Conservation (phyloP, 306 rosid species). For the Calophaca sinica region DNA sequence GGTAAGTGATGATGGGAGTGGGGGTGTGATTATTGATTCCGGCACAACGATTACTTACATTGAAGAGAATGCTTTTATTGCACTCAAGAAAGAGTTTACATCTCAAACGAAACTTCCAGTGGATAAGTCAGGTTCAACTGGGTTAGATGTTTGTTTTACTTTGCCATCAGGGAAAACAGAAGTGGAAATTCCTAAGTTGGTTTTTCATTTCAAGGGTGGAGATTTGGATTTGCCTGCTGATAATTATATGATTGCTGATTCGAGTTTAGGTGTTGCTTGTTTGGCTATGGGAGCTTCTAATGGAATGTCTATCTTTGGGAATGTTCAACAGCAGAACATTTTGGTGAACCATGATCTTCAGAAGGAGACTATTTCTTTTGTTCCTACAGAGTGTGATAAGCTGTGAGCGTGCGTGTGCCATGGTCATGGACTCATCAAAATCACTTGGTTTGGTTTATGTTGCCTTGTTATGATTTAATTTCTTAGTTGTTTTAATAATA, state of each 20-base stretch:
- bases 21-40: slow-evolving; percentile 86
- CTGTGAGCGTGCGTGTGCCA: slow-evolving; percentile 38
- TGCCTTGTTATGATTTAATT: slow-evolving; percentile 41
- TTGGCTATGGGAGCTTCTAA: slow-evolving; percentile 74
- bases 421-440: background rate
- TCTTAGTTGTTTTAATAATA: slow-evolving; percentile 41
- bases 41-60: slow-evolving; percentile 85
- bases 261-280: slow-evolving; percentile 63
- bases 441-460: slow-evolving; percentile 11
- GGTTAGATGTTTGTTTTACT: slow-evolving; percentile 75
- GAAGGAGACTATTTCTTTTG: slow-evolving; percentile 51
- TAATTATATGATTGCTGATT: slow-evolving; percentile 70
- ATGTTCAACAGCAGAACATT: slow-evolving; percentile 63
- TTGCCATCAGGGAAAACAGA: slow-evolving; percentile 50
- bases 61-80: slow-evolving; percentile 53
- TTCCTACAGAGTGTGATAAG: slow-evolving; percentile 51
- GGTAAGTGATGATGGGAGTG: slow-evolving; percentile 66
- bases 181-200: slow-evolving; percentile 66
- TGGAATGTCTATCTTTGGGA: slow-evolving; percentile 77
- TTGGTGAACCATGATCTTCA: slow-evolving; percentile 61
- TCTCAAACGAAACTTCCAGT: slow-evolving; percentile 59
- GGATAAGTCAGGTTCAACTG: slow-evolving; percentile 54
- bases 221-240: slow-evolving; percentile 75
- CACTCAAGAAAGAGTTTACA: slow-evolving; percentile 60
- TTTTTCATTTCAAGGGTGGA: slow-evolving; percentile 72